Base-by-base conservation (phyloP, 164 flowering plant species). In the Nelumbo lutea region DNA sequence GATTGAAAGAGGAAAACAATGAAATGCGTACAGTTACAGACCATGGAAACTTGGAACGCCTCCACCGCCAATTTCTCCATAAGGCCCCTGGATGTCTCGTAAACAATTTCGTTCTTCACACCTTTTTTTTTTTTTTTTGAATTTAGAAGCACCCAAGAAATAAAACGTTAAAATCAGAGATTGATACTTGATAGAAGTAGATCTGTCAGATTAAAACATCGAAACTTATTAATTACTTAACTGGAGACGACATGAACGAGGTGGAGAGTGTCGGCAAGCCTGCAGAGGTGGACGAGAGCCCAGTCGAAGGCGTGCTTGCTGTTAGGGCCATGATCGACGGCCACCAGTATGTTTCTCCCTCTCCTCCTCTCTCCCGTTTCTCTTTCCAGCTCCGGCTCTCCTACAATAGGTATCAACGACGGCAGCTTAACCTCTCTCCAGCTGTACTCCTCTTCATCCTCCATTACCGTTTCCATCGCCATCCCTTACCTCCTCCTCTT, bases 241-340 rank as follows among this genome's bases (percentile, higher is more conserved):
- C 97, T 83, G 67, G 97, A 83, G 66, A 92, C 94, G 56, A 87
- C 90, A 61, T 89, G 90, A 46, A 92, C 73, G 67, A 95, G 91
- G 59, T 92, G 94, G 67, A 95, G 27, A 56, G 96, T 90, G 65
- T 95, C 97, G 41, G 96, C 96, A 62, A 88, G 85, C 40, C 97
- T 71, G 84, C 96, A 88, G 72, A 95, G 70, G 67, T 95, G 93
- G 6, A 80, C 71, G 42, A 92, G 68, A 40, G 89, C 90, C 98
- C 97, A 95, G 72, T 95, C 89, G 68, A 95, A 90, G 67, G 98
- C 98, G 70, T 84, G 89, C 73, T 88, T 92, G 79, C 96, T 88
- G 64, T 92, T 92, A 65, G 94, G 94, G 0, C 98, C 97, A 63
- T 91, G 98, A 85, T 95, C 98, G 2, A 95, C 72, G 61, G 97